phyloP scores from a whole-genome alignment of 495 filamentous ascomycete species.

The Trichoderma erinaceum region DNA sequence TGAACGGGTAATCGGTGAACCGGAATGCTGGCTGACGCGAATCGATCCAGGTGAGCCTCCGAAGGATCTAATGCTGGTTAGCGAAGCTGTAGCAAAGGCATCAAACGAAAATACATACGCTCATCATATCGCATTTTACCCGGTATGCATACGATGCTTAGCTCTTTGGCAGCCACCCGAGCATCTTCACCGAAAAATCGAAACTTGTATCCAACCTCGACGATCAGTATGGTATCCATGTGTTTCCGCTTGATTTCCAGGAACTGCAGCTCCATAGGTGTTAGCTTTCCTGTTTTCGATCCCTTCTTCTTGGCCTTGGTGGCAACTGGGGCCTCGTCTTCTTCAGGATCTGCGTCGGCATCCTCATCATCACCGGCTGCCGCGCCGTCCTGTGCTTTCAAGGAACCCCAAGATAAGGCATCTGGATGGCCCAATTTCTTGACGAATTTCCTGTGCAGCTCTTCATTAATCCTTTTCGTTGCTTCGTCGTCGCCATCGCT shows the following conservation, averaged over 20 bases:
- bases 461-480: conserved; percentile 50
- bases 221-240: conserved; percentile 79
- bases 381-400: conserved; percentile 44
- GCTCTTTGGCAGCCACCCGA: conserved; percentile 76
- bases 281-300: conserved; percentile 76
- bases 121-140: conserved; percentile 94
- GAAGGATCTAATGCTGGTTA: conserved; percentile 55
- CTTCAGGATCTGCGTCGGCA: conserved; percentile 43
- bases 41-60: conserved; percentile 86
- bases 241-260: conserved; percentile 90
- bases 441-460: conserved; percentile 79
- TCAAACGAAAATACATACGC: conserved; percentile 41
- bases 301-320: conserved; percentile 56
- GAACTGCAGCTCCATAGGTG: conserved; percentile 89
- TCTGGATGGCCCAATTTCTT: conserved; percentile 82
- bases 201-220: conserved; percentile 98
- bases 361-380: conserved; percentile 41
- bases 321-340: conserved; percentile 47
- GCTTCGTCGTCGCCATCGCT: conserved; percentile 43
- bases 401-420: conserved; percentile 61
- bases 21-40: conserved; percentile 93
- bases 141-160: conserved; percentile 94
- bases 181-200: conserved; percentile 98
- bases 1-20: conserved; percentile 90
- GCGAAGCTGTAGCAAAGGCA: conserved; percentile 17